phyloP scores from a whole-genome alignment of 2,329 filamentous ascomycete species.

The Clarireedia paspali region DNA sequence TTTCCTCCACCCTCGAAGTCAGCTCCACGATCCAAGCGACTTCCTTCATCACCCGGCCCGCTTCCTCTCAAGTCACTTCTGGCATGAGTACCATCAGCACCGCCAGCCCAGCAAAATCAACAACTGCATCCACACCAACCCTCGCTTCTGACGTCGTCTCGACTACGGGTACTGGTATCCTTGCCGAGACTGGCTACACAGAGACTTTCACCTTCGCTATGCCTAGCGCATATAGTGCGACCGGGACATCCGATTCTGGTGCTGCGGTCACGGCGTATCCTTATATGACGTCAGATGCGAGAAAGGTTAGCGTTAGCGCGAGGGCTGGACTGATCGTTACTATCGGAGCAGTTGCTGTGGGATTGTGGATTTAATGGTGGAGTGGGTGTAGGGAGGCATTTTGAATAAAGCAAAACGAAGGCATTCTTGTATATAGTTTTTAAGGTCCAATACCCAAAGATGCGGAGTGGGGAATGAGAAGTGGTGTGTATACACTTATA shows the following conservation, averaged over 20 bases:
- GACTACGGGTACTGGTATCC: background rate
- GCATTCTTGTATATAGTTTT: no score
- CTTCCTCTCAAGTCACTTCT: background rate
- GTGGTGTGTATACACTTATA: no score
- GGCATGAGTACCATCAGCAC: background rate
- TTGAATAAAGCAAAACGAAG: no score
- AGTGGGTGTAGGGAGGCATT: background rate
- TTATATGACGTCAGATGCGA: background rate
- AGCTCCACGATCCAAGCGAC: background rate
- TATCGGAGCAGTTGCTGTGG: background rate
- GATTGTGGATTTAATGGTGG: background rate
- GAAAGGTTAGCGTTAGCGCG: background rate
- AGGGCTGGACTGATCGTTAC: background rate
- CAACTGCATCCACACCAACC: background rate
- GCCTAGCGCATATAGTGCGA: background rate
- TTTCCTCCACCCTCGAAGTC: background rate
- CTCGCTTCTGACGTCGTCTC: background rate
- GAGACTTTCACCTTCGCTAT: constrained; percentile 5
- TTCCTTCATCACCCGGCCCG: background rate
- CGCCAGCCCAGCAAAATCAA: background rate
- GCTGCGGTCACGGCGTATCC: background rate
- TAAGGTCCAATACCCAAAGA: no score
- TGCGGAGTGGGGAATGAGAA: no score
- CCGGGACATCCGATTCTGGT: background rate
- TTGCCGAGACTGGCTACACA: background rate